A percentile compares a stretch with the other conserved stretches of the same genome.
phyloP scores from a whole-genome alignment of 108 stramenopile genomes.

The Discostella pseudostelligera region DNA sequence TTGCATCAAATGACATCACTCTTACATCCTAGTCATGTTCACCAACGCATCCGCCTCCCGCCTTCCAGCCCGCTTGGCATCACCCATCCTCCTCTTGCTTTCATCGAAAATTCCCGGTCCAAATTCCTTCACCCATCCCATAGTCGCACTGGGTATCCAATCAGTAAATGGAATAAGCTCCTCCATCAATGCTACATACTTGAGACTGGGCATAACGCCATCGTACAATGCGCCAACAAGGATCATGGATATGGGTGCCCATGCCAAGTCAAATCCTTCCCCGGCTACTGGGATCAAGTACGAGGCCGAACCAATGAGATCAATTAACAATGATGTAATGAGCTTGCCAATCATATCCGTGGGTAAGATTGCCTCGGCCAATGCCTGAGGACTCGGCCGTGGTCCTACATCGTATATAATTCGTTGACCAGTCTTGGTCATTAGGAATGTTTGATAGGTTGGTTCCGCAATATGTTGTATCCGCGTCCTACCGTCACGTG shows the following conservation, averaged over 20 bases:
- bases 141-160: constrained; percentile 83
- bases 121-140: constrained; percentile 85
- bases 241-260: constrained; percentile 88
- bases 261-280: constrained; percentile 82
- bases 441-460: constrained; percentile 49
- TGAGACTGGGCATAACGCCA: constrained; percentile 59
- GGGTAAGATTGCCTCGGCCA: constrained; percentile 63
- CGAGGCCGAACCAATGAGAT: constrained; percentile 74
- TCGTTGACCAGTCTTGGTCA: constrained; percentile 56
- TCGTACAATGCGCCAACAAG: constrained; percentile 90
- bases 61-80: constrained; percentile 12
- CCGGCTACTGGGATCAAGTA: constrained; percentile 88
- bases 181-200: constrained; percentile 79
- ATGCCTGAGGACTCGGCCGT: constrained; percentile 62
- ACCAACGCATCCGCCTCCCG: constrained; percentile 22
- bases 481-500: constrained; percentile 49
- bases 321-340: constrained; percentile 62
- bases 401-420: constrained; percentile 81
- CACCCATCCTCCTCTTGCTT: constrained; percentile 29
- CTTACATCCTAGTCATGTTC: constrained; percentile 5
- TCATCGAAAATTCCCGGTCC: constrained; percentile 45
- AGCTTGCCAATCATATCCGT: constrained; percentile 65
- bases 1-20: no score
- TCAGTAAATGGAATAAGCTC: constrained; percentile 94
- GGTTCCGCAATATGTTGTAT: constrained; percentile 50